A percentile compares a stretch with the other conserved stretches of the same genome.
Evolutionary conservation across 2,329 filamentous ascomycete genomes (phyloP).

Genomic region (Cladosporium sp.): DNA sequence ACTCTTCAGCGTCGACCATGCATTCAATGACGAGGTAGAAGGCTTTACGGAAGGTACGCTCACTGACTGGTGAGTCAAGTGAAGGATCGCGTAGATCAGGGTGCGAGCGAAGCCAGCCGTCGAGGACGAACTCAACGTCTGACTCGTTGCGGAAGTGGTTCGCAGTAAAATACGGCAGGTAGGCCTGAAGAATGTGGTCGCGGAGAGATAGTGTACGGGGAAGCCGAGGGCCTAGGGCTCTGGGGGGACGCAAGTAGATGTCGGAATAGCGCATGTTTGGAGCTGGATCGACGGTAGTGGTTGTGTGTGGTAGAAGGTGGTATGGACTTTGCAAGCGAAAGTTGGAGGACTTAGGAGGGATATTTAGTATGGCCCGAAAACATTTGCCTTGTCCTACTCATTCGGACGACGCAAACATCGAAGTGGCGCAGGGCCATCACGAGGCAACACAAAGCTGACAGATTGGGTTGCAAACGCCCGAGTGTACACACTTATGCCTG

Average conservation of each 20-base stretch:
- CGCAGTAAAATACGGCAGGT: conserved; percentile 12
- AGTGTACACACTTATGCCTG: neutral
- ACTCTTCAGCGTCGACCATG: neutral
- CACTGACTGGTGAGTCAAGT: neutral
- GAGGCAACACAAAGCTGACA: neutral
- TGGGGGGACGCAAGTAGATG: neutral
- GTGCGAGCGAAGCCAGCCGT: conserved; percentile 11
- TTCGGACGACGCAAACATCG: conserved; percentile 5
- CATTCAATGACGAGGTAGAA: conserved; percentile 6
- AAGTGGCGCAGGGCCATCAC: conserved; percentile 3
- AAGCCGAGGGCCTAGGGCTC: neutral
- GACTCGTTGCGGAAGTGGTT: conserved; percentile 6
- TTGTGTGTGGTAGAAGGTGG: neutral
- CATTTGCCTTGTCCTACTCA: conserved; percentile 3
- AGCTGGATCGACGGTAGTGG: neutral
- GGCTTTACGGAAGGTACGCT: conserved; percentile 5
- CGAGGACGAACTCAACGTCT: conserved; percentile 12
- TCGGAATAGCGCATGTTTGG: neutral
- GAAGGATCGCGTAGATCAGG: conserved; percentile 1
- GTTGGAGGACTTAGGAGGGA: neutral
- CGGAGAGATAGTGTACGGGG: conserved; percentile 6
- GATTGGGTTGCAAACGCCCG: neutral
- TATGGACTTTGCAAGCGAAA: neutral
- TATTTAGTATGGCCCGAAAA: neutral
- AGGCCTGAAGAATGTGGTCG: conserved; percentile 10